phyloP scores from a whole-genome alignment of 345 rosid genomes.

The Firmiana major region DNA sequence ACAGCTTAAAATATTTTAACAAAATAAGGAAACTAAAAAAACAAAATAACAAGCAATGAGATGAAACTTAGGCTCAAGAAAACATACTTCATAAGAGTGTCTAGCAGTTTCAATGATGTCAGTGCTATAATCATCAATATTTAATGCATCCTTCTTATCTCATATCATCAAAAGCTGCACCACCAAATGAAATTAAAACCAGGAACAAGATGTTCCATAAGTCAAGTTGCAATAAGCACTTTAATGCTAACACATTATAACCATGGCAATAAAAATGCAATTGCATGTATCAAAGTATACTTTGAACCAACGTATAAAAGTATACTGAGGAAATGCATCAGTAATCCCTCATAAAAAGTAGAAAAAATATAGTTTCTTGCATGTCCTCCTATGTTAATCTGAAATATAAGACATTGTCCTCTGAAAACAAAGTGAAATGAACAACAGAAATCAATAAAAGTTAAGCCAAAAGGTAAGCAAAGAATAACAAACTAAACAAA shows the following conservation, averaged over 20 bases:
- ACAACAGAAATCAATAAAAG: not conserved
- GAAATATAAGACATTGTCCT: constrained; percentile 46
- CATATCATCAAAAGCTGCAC: constrained; percentile 63
- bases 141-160: constrained; percentile 49
- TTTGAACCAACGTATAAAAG: not conserved
- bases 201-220: not conserved
- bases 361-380: not conserved
- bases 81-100: constrained; percentile 58
- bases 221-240: not conserved
- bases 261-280: not conserved
- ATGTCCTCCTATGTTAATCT: constrained; percentile 48
- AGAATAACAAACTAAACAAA: not conserved
- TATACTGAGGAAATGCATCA: not conserved
- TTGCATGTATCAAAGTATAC: not conserved
- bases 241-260: not conserved
- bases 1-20: not conserved
- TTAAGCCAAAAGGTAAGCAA: not conserved
- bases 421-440: constrained; percentile 27
- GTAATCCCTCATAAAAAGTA: not conserved
- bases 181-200: constrained; percentile 1
- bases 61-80: constrained; percentile 12
- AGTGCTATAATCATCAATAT: constrained; percentile 60
- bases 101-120: constrained; percentile 51
- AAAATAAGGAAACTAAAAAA: not conserved
- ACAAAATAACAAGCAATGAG: not conserved